A percentile compares a stretch with the other conserved stretches of the same genome.
These are phyloP conservation scores for Massariosphaeria phaeospora DNA, from an alignment of 495 filamentous ascomycete species.

Conservation along the genomic window DNA sequence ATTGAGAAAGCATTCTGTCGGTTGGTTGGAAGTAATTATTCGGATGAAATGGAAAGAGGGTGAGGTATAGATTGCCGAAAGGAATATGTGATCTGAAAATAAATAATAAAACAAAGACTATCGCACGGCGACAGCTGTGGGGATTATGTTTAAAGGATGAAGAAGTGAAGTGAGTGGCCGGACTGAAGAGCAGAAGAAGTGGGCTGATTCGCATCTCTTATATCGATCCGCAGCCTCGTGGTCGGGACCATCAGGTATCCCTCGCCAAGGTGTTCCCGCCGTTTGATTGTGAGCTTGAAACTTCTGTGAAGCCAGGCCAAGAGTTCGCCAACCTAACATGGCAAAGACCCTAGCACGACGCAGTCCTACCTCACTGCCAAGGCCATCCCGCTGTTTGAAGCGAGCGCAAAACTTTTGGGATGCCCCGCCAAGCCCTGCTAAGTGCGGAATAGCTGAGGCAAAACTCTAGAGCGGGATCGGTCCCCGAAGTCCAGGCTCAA, in stretches of 20 bases:
- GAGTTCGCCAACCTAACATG: constrained; percentile 4
- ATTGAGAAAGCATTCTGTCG: constrained; percentile 33
- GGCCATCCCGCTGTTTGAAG: constrained; percentile 14
- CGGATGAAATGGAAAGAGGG: constrained; percentile 17
- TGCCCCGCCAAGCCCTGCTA: constrained; percentile 22
- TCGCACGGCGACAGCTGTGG: constrained; percentile 29
- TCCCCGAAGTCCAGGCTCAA: too few species aligned
- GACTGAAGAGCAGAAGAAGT: constrained; percentile 21
- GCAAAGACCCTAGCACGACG: constrained; percentile 1
- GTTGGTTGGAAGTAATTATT: constrained; percentile 1
- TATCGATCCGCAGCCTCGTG: constrained; percentile 1
- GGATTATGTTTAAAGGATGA: constrained; percentile 6
- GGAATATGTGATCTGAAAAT: constrained; percentile 22
- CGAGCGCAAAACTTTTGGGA: constrained; percentile 25
- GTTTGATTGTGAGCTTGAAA: constrained; percentile 31
- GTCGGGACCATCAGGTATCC: background rate
- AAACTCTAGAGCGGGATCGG: too few species aligned
- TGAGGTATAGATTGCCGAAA: constrained; percentile 7
- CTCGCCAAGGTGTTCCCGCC: constrained; percentile 24
- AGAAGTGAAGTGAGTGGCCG: constrained; percentile 32
- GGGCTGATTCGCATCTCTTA: constrained; percentile 7
- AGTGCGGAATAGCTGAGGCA: background rate
- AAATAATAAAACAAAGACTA: constrained; percentile 15
- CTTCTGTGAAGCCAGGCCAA: constrained; percentile 34
- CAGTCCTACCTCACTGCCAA: constrained; percentile 8